Evolutionary conservation across 257 asterid species (phyloP).

Genomic region (Vinca minor): DNA sequence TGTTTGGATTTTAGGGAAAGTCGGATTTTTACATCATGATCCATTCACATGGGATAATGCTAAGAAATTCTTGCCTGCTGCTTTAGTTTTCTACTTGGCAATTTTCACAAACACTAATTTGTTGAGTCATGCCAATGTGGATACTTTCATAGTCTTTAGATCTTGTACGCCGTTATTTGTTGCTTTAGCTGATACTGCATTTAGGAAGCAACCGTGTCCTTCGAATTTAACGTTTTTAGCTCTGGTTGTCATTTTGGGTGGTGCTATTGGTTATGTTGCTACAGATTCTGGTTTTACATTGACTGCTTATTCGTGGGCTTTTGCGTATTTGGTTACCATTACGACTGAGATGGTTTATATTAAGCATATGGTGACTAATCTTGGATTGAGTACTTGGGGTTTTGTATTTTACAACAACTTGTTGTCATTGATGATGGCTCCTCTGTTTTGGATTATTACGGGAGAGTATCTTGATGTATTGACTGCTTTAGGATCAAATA

Average conservation of each 20-base stretch:
- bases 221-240: constrained; percentile 70
- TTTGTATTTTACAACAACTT: constrained; percentile 78
- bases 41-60: constrained; percentile 60
- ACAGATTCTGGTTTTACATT: constrained; percentile 73
- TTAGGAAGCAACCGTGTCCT: constrained; percentile 78
- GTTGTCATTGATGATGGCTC: constrained; percentile 90
- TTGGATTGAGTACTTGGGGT: constrained; percentile 94
- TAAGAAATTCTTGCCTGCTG: constrained; percentile 91
- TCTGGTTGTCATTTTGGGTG: constrained; percentile 57
- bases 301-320: constrained; percentile 96
- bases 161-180: constrained; percentile 80
- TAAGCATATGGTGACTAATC: constrained; percentile 94
- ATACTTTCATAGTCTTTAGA: constrained; percentile 84
- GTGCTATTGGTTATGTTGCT: constrained; percentile 83
- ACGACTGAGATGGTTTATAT: constrained; percentile 98
- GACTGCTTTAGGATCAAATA: constrained; percentile 39
- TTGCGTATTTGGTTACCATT: constrained; percentile 85
- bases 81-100: constrained; percentile 77
- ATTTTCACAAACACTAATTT: constrained; percentile 90
- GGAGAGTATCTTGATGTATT: constrained; percentile 84
- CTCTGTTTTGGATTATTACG: constrained; percentile 74
- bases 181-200: constrained; percentile 79
- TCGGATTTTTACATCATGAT: constrained; percentile 77
- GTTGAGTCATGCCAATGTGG: constrained; percentile 93
- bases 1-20: constrained; percentile 76